Evolutionary conservation across 345 rosid species (phyloP), one percentile per base, ranked within the genome.

Genomic region (Rubroshorea leprosula): DNA sequence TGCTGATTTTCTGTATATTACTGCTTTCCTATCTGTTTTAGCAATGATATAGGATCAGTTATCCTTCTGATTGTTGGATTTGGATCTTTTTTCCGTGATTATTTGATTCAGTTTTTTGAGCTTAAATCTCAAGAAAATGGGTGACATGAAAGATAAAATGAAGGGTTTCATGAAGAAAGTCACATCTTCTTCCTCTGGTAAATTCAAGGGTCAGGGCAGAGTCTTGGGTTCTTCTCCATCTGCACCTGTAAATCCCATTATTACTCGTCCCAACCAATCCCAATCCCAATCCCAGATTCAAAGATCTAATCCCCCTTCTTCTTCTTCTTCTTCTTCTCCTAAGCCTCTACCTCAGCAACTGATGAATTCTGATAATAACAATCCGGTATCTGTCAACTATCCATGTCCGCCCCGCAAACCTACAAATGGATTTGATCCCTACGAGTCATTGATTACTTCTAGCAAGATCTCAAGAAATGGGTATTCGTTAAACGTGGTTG

Each of bases 161-260:
- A 89, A 83, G 54, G 98, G 96, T 5, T 86, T 92, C 80, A 72
- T 89, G 78, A 89, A 92, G 76, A 92, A 86, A 76, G 82, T 92
- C 20, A 75, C 89, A 0, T 74, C 96, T 14, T 84, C 97, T 31
- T 61, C 64, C 16, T 71, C 92, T 5, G 81, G 80, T 26, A 89
- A 89, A 77, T 92, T 92, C 78, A 89, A 92, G 73, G 98, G 96
- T 65, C 76, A 76, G 65, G 90, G 95, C 60, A 58, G 93, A 57
- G 95, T 86, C 25, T 65, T 89, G 72, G 98, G 98, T 66, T 82
- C 93, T 14, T 78, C 92, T 31, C 60, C 90, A 6, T 74, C 93
- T 4, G 83, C 38, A 54, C 74, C 90, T 31, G 54, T 62, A 61
- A 73, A 80, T 66, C 77, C 89, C 7, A 64, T 77, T 59, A 73